Evolutionary conservation across 352 stramenopile genomes (phyloP).

Genomic region (Elongisporangium prolatum): DNA sequence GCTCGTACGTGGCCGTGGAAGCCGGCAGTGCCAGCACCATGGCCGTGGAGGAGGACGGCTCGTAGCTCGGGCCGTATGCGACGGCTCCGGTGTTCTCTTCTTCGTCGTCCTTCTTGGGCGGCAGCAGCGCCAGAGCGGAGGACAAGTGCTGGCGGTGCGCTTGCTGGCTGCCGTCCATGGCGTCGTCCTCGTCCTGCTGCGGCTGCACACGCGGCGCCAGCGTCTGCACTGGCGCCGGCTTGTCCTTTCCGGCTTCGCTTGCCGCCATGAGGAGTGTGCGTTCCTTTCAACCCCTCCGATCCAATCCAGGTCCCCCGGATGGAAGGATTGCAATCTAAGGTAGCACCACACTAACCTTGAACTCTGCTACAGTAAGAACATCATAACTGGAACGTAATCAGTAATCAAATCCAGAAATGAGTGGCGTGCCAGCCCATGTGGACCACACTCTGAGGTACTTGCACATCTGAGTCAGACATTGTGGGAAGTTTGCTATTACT

Average conservation of each 20-base stretch:
- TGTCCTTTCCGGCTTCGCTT: conserved; percentile 6
- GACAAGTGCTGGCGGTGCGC: neutral
- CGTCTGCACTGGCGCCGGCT: conserved; percentile 3
- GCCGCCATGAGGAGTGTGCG: neutral
- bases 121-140: neutral
- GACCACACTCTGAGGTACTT: too few species aligned
- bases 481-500: too few species aligned
- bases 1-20: neutral
- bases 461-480: too few species aligned
- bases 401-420: too few species aligned
- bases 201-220: conserved; percentile 13
- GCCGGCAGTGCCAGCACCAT: conserved; percentile 1
- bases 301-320: neutral
- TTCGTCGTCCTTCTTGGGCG: neutral
- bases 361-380: too few species aligned
- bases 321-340: neutral
- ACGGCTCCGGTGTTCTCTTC: neutral
- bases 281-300: neutral
- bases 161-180: neutral
- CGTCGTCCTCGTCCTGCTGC: conserved; percentile 1
- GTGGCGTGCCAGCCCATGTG: too few species aligned
- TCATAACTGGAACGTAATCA: too few species aligned
- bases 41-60: conserved; percentile 3
- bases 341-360: neutral
- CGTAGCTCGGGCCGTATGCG: neutral